A percentile compares a stretch with the other conserved stretches of the same genome.
Conservation (phyloP, 2,329 filamentous ascomycete genomes). For the Dactylella cylindrospora region DNA sequence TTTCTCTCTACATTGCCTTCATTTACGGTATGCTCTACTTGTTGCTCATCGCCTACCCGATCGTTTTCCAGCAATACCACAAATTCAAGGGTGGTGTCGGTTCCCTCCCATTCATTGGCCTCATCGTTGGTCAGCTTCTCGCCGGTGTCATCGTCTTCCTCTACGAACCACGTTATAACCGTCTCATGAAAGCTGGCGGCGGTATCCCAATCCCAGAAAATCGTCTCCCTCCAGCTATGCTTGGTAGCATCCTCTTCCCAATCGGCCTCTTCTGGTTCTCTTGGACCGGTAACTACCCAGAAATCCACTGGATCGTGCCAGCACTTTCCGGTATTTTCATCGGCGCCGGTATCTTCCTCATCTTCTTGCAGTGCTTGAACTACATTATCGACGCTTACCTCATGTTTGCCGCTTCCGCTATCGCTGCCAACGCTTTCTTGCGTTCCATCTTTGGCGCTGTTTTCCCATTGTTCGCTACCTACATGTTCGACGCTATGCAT, state of each 20-base stretch:
- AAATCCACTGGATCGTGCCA: slow-evolving; percentile 54
- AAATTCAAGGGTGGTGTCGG: slow-evolving; percentile 61
- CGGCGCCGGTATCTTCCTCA: slow-evolving; percentile 55
- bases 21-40: slow-evolving; percentile 79
- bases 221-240: slow-evolving; percentile 63
- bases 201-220: slow-evolving; percentile 67
- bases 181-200: slow-evolving; percentile 68
- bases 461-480: slow-evolving; percentile 75
- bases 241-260: slow-evolving; percentile 57
- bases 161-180: slow-evolving; percentile 67
- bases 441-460: slow-evolving; percentile 74
- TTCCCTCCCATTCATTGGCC: slow-evolving; percentile 75
- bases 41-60: slow-evolving; percentile 80
- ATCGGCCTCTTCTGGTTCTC: slow-evolving; percentile 59
- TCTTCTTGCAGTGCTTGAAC: slow-evolving; percentile 55
- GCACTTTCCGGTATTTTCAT: slow-evolving; percentile 54
- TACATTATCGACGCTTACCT: slow-evolving; percentile 57
- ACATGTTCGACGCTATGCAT: slow-evolving; percentile 58
- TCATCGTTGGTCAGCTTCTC: slow-evolving; percentile 72
- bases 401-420: slow-evolving; percentile 63
- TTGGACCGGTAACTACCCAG: slow-evolving; percentile 55
- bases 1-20: slow-evolving; percentile 73
- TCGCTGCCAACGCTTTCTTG: slow-evolving; percentile 77
- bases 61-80: slow-evolving; percentile 75
- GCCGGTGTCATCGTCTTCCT: slow-evolving; percentile 66